Evolutionary conservation across 2,329 filamentous ascomycete genomes (phyloP), one percentile per base, ranked within the genome.

Genomic region (Fusarium sp.): DNA sequence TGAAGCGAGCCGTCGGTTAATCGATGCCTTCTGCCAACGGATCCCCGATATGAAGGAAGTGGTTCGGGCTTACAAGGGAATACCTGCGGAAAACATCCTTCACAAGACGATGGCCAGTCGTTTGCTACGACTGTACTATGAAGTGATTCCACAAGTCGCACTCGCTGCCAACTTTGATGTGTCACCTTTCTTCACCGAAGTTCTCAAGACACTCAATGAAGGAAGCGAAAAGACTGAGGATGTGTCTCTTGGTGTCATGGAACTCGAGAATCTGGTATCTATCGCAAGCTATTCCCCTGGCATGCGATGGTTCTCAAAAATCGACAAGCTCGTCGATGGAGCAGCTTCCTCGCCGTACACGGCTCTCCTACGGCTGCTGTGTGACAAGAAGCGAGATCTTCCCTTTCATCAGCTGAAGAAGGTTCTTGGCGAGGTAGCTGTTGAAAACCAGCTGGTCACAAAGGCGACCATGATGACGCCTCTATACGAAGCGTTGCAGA

Each of bases 241-340:
- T 58, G 82, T 86, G 59, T 87, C 87, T 1, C 85, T 95, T 56
- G 86, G 90, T 25, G 81, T 93, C 11, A 89, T 95, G 78, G 94
- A 97, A 82, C 85, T 98, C 32, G 92, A 95, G 80, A 94, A 96
- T 80, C 86, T 97, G 20, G 90, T 98, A 20, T 89, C 91, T 33
- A 94, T 98, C 80, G 95, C 95, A 4, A 90, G 91, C 71, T 90
- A 92, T 76, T 97, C 95, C 4, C 91, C 94, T 0, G 92, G 92
- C 7, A 97, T 98, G 91, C 91, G 93, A 71, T 98, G 96, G 96
- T 98, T 97, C 85, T 89, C 93, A 71, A 95, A 94, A 79, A 89
- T 85, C 68, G 90, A 93, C 73, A 87, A 87, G 1, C 85, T 93
- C n/a, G 80, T 82, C 2, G 85, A 90, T 43, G 76, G 77, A 20